Conservation (phyloP, 768 basidiomycete genomes). For the Cyclocybe cylindracea region DNA sequence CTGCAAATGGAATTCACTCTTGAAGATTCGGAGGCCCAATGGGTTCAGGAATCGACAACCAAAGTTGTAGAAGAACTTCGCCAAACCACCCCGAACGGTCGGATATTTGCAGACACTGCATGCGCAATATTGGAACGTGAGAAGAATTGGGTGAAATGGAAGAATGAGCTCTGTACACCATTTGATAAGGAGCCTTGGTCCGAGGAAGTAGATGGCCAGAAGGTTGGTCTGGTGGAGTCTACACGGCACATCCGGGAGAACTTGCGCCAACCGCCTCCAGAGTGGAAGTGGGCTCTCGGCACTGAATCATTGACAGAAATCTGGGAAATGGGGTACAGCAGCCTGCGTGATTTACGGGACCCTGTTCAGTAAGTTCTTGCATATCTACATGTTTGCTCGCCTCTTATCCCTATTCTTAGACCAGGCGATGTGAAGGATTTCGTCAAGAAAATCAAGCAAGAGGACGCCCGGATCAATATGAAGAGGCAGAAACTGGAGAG, state of each 20-base stretch:
- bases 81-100: constrained; percentile 72
- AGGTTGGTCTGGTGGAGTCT: constrained; percentile 46
- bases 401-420: constrained; percentile 31
- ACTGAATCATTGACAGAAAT: constrained; percentile 75
- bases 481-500: constrained; percentile 42
- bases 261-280: constrained; percentile 57
- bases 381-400: constrained; percentile 2
- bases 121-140: constrained; percentile 75
- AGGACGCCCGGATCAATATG: constrained; percentile 62
- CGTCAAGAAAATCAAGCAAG: constrained; percentile 66
- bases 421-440: constrained; percentile 77
- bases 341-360: constrained; percentile 56
- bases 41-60: constrained; percentile 71
- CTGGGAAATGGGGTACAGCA: constrained; percentile 67
- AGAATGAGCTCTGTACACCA: constrained; percentile 76
- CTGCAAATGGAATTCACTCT: constrained; percentile 81
- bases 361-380: constrained; percentile 47
- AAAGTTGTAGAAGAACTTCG: constrained; percentile 61
- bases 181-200: constrained; percentile 77
- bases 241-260: constrained; percentile 52
- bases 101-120: constrained; percentile 75
- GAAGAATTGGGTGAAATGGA: constrained; percentile 84
- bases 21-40: constrained; percentile 59
- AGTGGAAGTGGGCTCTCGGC: constrained; percentile 64
- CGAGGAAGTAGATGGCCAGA: constrained; percentile 45